These are phyloP conservation scores for Podospora pseudoanserina DNA, from an alignment of 495 filamentous ascomycete genomes.

Conservation along the genomic window DNA sequence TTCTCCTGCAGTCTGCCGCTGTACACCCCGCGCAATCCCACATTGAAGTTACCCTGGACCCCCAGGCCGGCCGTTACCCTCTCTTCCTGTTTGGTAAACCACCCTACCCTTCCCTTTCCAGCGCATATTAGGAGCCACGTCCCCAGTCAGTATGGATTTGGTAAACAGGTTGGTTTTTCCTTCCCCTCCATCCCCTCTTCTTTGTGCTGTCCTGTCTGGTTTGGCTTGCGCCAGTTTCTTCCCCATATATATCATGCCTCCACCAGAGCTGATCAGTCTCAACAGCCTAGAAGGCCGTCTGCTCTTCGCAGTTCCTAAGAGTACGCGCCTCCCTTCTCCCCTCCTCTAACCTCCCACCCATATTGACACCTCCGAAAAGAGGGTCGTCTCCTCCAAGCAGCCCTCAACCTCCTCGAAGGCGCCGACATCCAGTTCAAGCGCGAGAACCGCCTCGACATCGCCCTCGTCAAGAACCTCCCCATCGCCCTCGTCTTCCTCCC, in stretches of 20 bases:
- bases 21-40: slow-evolving; percentile 4
- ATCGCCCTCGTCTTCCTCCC: slow-evolving; percentile 97
- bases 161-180: slow-evolving; percentile 71
- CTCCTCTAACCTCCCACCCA: not conserved
- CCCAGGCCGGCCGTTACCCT: not conserved
- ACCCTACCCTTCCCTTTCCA: not conserved
- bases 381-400: slow-evolving; percentile 81
- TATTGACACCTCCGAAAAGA: slow-evolving; percentile 51
- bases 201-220: slow-evolving; percentile 9
- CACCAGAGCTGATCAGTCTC: slow-evolving; percentile 34
- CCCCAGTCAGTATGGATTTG: slow-evolving; percentile 62
- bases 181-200: slow-evolving; percentile 6
- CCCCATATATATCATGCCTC: slow-evolving; percentile 10
- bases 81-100: not conserved
- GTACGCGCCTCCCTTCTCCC: slow-evolving; percentile 51
- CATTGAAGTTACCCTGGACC: not conserved
- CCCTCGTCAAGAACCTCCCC: slow-evolving; percentile 89
- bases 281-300: slow-evolving; percentile 84
- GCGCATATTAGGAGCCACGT: slow-evolving; percentile 6
- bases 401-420: slow-evolving; percentile 84
- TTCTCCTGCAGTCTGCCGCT: slow-evolving; percentile 12
- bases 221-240: not conserved
- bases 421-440: slow-evolving; percentile 94
- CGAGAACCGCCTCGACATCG: slow-evolving; percentile 91
- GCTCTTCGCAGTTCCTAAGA: slow-evolving; percentile 96